Evolutionary conservation across 257 asterid genomes (phyloP), one percentile per base, ranked within the genome.

Genomic region (Petunia secreta): DNA sequence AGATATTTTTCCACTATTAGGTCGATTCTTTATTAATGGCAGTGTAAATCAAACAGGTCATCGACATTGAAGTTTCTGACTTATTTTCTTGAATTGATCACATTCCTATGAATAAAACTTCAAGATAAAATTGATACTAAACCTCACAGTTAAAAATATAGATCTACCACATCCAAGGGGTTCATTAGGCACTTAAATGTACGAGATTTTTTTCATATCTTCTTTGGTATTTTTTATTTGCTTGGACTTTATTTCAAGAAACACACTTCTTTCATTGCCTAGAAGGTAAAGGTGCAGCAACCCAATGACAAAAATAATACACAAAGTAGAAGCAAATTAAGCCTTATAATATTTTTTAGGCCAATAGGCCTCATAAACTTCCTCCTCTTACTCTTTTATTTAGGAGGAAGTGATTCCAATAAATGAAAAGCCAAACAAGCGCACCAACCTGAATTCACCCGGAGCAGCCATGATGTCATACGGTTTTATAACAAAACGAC

Each of bases 381-480:
- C 38, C 14, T 34, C 15, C 4, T 4, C 46, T 36, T 52, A 14
- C 6, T 14, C 50, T 6, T 66, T 40, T 66, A 40, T 39, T n/a
- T 66, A 6, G 8, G 40, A 66, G 52, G 13, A 66, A 6, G 74
- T 66, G 53, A 66, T 15, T 14, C 36, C 10, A 66, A 15, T 3
- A 66, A 66, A 66, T 8, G 39, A 66, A 66, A 64, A 40, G 52
- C 14, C 36, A 66, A 66, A 66, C 13, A 41, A 77, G 39, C 41
- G 37, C 16, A 77, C 75, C 39, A 3, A 60, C 80, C 75, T 60
- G 54, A 60, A 63, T 78, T 78, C 60, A 78, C 81, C 75, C 6
- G 75, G 63, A 48, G 75, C 81, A 39, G 74, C 60, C 81, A 48
- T 78, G 44, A 78, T 50, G 25, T 62, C 75, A 48, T 41, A 78